phyloP scores from a whole-genome alignment of 2,329 filamentous ascomycete genomes.

The Trichoderma atrobrunneum region DNA sequence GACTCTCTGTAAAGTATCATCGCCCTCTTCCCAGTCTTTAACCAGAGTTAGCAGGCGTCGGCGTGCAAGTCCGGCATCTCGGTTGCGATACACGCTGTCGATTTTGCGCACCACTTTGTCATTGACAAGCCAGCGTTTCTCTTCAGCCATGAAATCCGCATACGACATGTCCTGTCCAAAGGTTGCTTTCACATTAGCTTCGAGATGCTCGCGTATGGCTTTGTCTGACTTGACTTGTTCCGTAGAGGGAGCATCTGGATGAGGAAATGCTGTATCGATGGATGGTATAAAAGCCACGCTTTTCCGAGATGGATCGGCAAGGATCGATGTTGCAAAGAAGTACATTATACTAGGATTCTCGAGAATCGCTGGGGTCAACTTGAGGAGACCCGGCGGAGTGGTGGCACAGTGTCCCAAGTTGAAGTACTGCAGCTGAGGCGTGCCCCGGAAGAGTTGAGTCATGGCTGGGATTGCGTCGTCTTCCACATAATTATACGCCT shows the following conservation, averaged over 20 bases:
- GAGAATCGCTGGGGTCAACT: conserved; percentile 32
- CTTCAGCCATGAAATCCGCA: conserved; percentile 33
- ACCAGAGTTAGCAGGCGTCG: conserved; percentile 35
- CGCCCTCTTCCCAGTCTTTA: conserved; percentile 41
- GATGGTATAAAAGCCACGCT: conserved; percentile 32
- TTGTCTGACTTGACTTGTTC: conserved; percentile 29
- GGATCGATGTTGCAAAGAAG: conserved; percentile 38
- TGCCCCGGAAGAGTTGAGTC: conserved; percentile 32
- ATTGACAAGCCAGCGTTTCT: conserved; percentile 40
- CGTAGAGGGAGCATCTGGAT: conserved; percentile 26
- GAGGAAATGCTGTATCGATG: conserved; percentile 26
- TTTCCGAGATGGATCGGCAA: conserved; percentile 28
- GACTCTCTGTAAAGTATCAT: conserved; percentile 38
- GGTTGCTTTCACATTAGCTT: conserved; percentile 29
- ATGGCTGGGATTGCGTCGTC: conserved; percentile 37
- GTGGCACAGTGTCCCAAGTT: conserved; percentile 41
- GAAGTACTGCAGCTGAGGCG: conserved; percentile 39
- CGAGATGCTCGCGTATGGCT: conserved; percentile 31
- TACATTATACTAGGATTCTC: conserved; percentile 36
- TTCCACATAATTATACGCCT: conserved; percentile 48
- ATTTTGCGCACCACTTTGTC: conserved; percentile 43
- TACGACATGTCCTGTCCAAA: conserved; percentile 35
- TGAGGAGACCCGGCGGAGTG: conserved; percentile 29
- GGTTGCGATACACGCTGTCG: conserved; percentile 44
- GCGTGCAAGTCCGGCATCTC: conserved; percentile 38